Evolutionary conservation across 1,284 basidiomycete genomes (phyloP), one percentile per base, ranked within the genome.

Genomic region (Cryptococcus hybrid): DNA sequence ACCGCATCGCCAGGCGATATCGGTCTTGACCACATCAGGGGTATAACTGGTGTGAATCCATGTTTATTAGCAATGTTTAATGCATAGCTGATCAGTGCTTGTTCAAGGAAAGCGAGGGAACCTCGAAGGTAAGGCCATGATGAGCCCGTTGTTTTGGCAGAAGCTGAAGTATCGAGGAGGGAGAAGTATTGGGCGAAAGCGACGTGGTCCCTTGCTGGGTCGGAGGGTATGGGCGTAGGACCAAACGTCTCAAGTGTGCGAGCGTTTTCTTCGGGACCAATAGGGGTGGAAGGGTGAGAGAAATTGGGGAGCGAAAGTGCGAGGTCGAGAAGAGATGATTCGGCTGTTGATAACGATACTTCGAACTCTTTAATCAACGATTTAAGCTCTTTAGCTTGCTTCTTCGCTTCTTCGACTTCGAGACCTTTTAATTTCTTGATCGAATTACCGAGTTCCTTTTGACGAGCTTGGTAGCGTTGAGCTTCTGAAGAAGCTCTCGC

Each of bases 101-200:
- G 83, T 75, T 98, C 93, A 46, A 99, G 84, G 15, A 93, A 77
- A 1, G 92, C 91, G 9, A 89, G 87, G 70, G 89, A 87, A 59
- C 88, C 88, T 47, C 84, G 80, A 40, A 99, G 83, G 75, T 90
- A 96, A 58, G 93, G 93, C 91, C 92, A 99, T 7, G 90, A 91
- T 0, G 87, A 85, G 24, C 95, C 96, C 0, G 92, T 88, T 1
- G 90, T 85, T 6, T 83, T 82, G 2, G 88, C 83, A 2, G 84
- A 91, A 11, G 88, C 85, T 59, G 89, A 86, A 18, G 90, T 82
- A 75, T 96, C 89, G 42, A 97, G 77, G 49, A 92, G 82, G 13
- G 84, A 84, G 55, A 92, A 83, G 46, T 83, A 80, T 38, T 82
- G 80, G 15, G 85, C 84, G 46, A 92, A 80, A 13, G 82, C 66